Evolutionary conservation across 768 basidiomycete genomes (phyloP), one percentile per base, ranked within the genome.

Genomic region (Phylloporus sp.): DNA sequence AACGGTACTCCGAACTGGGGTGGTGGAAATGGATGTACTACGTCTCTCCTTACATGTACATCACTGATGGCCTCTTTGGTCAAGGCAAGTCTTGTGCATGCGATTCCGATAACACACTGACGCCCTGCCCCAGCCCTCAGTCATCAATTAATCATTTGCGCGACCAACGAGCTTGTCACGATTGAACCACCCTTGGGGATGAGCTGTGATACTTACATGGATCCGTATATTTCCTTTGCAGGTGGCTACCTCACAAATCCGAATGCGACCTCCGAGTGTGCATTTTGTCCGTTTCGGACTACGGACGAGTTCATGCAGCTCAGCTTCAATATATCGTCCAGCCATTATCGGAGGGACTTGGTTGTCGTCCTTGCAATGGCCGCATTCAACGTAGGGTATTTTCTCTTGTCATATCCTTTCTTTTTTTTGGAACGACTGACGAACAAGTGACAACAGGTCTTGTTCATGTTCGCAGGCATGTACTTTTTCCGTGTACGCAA

Each of bases 201-300:
- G 52, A 80, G 73, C 5, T 90, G 88, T 59, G 58, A 57, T 4
- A 52, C 72, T 4, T 89, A 80, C 63, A 68, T 86, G 62, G 42
- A 64, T 18, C 60, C 69, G 0, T 90, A 76, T 67, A 80, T 84
- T 15, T 51, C 64, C 0, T 39, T 56, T 1, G 70, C 73, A 5
- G 80, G 85, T 0, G 85, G 86, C 9, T 83, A 82, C 55, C 65
- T 88, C 26, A 59, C 71, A 22, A 77, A 86, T 56, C 73, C 80
- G 1, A 63, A 76, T n/a, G 79, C 82, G 4, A 77, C 78, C 0
- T 51, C 66, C n/a, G 66, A 60, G 39, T 89, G 86, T 62, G 52
- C 72, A 20, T 85, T 80, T 66, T 87, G 86, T 56, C 68, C 79
- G 1, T 73, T 74, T 26, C 57, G 71, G 7, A 76, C 72, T 3